These are phyloP conservation scores for Brettanomyces anomalus DNA, from an alignment of 805 yeast genomes.

Conservation along the genomic window DNA sequence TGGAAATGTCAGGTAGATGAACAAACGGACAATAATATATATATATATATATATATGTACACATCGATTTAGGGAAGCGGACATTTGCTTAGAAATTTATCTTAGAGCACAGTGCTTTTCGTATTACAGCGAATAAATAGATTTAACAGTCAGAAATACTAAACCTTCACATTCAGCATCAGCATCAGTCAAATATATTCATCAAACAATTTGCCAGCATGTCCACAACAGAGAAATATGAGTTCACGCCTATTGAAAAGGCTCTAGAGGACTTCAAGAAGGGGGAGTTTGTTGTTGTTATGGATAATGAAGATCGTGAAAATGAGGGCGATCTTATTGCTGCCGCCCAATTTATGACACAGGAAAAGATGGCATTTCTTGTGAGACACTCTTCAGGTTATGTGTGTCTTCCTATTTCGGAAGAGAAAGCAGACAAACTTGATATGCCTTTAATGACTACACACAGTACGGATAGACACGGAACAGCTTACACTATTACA, in stretches of 20 bases:
- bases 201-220: not conserved
- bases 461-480: conserved; percentile 64
- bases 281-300: conserved; percentile 85
- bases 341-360: conserved; percentile 77
- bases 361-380: conserved; percentile 87
- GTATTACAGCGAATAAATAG: too few species aligned
- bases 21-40: too few species aligned
- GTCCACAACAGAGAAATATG: conserved; percentile 1
- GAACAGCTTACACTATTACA: conserved; percentile 94
- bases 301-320: conserved; percentile 94
- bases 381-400: conserved; percentile 85
- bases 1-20: too few species aligned
- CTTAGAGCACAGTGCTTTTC: too few species aligned
- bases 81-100: too few species aligned
- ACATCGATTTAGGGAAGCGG: too few species aligned
- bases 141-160: too few species aligned
- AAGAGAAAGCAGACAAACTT: conserved; percentile 67
- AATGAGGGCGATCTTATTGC: conserved; percentile 95
- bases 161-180: too few species aligned
- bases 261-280: conserved; percentile 64
- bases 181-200: too few species aligned
- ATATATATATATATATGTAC: too few species aligned
- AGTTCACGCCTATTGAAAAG: conserved; percentile 51
- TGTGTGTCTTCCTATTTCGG: conserved; percentile 83
- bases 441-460: conserved; percentile 73